Base-by-base conservation (phyloP, 192 early-diverging fungal genomes). In the Umbelopsis ramanniana region DNA sequence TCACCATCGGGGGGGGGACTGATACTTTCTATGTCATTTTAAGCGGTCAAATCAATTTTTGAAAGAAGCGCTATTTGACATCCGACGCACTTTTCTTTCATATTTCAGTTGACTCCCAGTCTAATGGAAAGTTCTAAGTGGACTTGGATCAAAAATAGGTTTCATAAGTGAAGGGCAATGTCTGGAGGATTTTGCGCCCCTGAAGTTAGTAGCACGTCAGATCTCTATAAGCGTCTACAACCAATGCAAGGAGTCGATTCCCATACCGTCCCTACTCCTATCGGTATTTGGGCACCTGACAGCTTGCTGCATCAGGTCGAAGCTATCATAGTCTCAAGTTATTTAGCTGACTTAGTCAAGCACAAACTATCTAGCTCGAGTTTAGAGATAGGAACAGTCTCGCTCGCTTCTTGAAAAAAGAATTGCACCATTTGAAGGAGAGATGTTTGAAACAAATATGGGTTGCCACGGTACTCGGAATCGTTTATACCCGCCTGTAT, bases 391-490 rank as follows among this genome's bases (percentile, higher is more conserved):
- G 6, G n/a, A 6, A 19, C 15, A 17, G 48, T 21, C 11, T 50
- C 19, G 17, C 9, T 21, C 7, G 10, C 7, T 50, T 50, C 48
- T 17, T n/a, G 14, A 21, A 15, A 33, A n/a, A 11, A 6, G 24
- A 35, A 11, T 29, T 57, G 24, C 24, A 15, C 26, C 14, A 57
- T 33, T 15, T 3, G 26, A 57, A 26, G 3, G 29, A 2, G 29
- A 63, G 19, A 63, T 17, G 19, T 37, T 6, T 12, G 33, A 63
- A 63, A 37, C 29, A 14, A 17, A 35, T 29, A n/a, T 35, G 26
- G 29, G 57, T 37, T 63, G 57, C 57, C 57, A 63, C 57, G 57
- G 57, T 63, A 19, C 11, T 63, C 57, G 57, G 57, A 63, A 63
- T 29, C 26, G 12, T 10, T 29, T 37, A 63, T 50, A n/a, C 48